A percentile compares a stretch with the other conserved stretches of the same genome.
Evolutionary conservation across 495 filamentous ascomycete species (phyloP).

Genomic region (Hypoxylon perforatum): DNA sequence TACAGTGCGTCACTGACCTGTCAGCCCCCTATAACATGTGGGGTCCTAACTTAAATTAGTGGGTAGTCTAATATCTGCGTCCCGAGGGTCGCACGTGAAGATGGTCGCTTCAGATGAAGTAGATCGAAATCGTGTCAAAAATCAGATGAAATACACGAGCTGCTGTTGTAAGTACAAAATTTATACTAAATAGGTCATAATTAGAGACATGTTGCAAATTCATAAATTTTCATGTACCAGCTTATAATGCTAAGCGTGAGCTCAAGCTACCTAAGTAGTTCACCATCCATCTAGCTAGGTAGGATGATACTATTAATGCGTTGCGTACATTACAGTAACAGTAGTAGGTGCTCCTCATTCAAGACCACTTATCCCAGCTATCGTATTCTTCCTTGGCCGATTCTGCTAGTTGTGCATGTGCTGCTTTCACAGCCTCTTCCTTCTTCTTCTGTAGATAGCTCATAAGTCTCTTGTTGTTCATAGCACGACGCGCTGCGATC

Average conservation of each 20-base stretch:
- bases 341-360: neutral
- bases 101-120: slow-evolving; percentile 3
- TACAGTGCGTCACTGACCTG: slow-evolving; percentile 20
- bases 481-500: slow-evolving; percentile 73
- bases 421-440: slow-evolving; percentile 45
- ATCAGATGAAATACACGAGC: too few species aligned
- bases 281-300: too few species aligned
- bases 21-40: slow-evolving; percentile 22
- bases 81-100: slow-evolving; percentile 35
- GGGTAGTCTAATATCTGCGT: slow-evolving; percentile 7
- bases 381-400: slow-evolving; percentile 31
- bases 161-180: too few species aligned
- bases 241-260: too few species aligned
- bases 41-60: slow-evolving; percentile 26
- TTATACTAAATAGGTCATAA: too few species aligned
- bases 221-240: too few species aligned
- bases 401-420: slow-evolving; percentile 15
- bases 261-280: too few species aligned
- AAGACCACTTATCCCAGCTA: slow-evolving; percentile 42
- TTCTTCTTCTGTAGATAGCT: slow-evolving; percentile 65
- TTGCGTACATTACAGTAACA: neutral
- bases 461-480: slow-evolving; percentile 69
- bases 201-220: too few species aligned
- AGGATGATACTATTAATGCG: neutral
- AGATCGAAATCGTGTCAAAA: too few species aligned